Percentiles rank a stretch among this genome's conserved stretches.
Evolutionary conservation across 192 early-diverging fungal genomes (phyloP).

Genomic region (Linnemannia hyalina): DNA sequence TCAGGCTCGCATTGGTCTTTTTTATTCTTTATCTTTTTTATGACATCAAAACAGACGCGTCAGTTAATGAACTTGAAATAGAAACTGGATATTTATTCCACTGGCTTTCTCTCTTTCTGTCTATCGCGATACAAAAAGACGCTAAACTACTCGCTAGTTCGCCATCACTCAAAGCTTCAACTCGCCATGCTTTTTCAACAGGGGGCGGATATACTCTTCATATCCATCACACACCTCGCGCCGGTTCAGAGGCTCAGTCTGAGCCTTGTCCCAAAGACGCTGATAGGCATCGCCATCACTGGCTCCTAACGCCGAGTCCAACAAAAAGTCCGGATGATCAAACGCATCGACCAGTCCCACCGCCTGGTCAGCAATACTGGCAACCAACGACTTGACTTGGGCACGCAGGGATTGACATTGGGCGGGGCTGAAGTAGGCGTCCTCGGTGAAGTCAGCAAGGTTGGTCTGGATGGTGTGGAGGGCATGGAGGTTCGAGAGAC

Average conservation of each 20-base stretch:
- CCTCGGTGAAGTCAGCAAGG: constrained; percentile 54
- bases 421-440: constrained; percentile 41
- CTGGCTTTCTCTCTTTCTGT: neutral
- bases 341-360: constrained; percentile 86
- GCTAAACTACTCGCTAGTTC: neutral
- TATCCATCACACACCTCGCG: constrained; percentile 39
- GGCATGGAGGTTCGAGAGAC: constrained; percentile 48
- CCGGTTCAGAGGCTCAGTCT: constrained; percentile 37
- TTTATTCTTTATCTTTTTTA: neutral
- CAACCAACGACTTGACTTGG: constrained; percentile 53
- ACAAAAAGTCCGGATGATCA: constrained; percentile 77
- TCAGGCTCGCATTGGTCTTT: neutral
- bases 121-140: neutral
- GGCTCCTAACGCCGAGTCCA: constrained; percentile 84
- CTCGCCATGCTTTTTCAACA: constrained; percentile 38
- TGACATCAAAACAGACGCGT: neutral
- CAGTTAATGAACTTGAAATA: neutral
- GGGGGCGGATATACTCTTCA: constrained; percentile 31
- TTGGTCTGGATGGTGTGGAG: constrained; percentile 54
- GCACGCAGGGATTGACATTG: constrained; percentile 42
- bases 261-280: constrained; percentile 48
- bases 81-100: neutral
- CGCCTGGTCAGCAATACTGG: constrained; percentile 75
- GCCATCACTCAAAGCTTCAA: constrained; percentile 19
- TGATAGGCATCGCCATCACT: constrained; percentile 85